Percentiles rank a stretch among this genome's conserved stretches.
phyloP scores from a whole-genome alignment of 2,329 filamentous ascomycete species.

The Aspergillus ochraceoroseus region DNA sequence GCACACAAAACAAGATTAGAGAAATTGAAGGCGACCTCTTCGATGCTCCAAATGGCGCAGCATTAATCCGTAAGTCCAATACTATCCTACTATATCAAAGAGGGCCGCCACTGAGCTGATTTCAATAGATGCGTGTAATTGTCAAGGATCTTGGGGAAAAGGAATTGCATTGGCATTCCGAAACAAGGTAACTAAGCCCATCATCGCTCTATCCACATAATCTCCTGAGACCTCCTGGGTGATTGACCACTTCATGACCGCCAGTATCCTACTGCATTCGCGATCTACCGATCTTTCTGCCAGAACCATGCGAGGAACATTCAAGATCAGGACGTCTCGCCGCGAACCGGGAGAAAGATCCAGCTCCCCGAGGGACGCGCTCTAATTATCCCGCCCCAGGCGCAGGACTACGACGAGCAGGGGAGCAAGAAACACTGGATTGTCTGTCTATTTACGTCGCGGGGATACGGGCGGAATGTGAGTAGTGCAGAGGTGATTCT shows the following conservation, averaged over 20 bases:
- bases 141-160: slow-evolving; percentile 53
- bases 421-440: slow-evolving; percentile 48
- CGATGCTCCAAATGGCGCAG: slow-evolving; percentile 46
- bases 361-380: slow-evolving; percentile 45
- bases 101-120: slow-evolving; percentile 1
- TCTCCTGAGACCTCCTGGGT: neutral
- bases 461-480: slow-evolving; percentile 44
- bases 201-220: no score
- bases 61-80: slow-evolving; percentile 47
- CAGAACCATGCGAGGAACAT: slow-evolving; percentile 17
- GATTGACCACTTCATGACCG: no score
- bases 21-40: slow-evolving; percentile 50
- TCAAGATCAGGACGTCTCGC: slow-evolving; percentile 7
- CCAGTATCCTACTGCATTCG: slow-evolving; percentile 51
- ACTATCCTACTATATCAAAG: no score
- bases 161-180: slow-evolving; percentile 55
- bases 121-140: slow-evolving; percentile 54
- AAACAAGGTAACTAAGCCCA: slow-evolving; percentile 27
- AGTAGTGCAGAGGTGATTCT: slow-evolving; percentile 44
- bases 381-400: slow-evolving; percentile 51
- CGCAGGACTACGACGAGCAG: slow-evolving; percentile 26
- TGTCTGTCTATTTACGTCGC: slow-evolving; percentile 56
- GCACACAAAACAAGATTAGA: slow-evolving; percentile 17
- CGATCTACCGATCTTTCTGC: slow-evolving; percentile 49
- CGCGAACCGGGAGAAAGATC: slow-evolving; percentile 14